Conservation (phyloP, 805 yeast genomes). For the Yarrowia bubula region DNA sequence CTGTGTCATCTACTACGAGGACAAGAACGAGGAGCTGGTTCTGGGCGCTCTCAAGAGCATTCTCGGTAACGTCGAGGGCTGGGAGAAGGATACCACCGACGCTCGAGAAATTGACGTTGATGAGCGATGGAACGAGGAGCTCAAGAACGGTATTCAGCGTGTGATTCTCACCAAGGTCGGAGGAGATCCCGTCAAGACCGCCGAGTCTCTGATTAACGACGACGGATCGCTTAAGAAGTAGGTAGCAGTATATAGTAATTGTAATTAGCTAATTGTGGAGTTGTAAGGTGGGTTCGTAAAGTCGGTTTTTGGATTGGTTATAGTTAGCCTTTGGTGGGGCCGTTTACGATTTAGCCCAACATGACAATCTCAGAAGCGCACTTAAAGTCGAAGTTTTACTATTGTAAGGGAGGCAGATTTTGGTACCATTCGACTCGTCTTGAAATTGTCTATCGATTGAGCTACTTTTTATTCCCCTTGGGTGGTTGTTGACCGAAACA, state of each 20-base stretch:
- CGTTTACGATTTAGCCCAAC: no score
- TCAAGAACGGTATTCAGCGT: slow-evolving; percentile 71
- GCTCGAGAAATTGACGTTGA: slow-evolving; percentile 33
- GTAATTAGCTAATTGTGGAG: neutral
- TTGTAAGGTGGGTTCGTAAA: no score
- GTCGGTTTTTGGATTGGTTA: no score
- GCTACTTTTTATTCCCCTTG: no score
- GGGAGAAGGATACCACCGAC: slow-evolving; percentile 49
- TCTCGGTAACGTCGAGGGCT: slow-evolving; percentile 63
- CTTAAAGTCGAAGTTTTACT: no score
- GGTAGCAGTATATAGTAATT: neutral
- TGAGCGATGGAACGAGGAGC: slow-evolving; percentile 49
- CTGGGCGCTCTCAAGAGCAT: slow-evolving; percentile 65
- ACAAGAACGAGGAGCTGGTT: slow-evolving; percentile 67
- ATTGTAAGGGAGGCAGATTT: no score
- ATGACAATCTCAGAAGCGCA: no score
- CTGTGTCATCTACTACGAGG: slow-evolving; percentile 88
- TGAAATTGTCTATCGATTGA: no score
- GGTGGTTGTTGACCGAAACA: no score
- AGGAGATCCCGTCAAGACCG: slow-evolving; percentile 66
- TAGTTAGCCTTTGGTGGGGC: no score
- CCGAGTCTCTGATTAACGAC: slow-evolving; percentile 3
- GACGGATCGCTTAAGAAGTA: slow-evolving; percentile 10
- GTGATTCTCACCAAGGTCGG: slow-evolving; percentile 86
- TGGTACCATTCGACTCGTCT: no score